These are phyloP conservation scores for Kodamaea ohmeri DNA, from an alignment of 1,139 yeast species.

Conservation along the genomic window DNA sequence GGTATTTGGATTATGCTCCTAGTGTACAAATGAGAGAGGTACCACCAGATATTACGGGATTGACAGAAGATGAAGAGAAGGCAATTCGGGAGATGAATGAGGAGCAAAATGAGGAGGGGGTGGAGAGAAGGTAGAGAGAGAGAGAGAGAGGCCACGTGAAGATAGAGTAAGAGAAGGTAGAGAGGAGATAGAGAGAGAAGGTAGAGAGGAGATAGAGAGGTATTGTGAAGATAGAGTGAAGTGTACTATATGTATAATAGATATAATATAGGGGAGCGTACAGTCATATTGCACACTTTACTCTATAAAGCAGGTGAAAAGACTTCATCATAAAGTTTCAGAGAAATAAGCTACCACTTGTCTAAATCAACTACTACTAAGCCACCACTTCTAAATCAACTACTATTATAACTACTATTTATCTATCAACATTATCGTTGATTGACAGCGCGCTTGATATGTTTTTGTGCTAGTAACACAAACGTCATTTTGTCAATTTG, in stretches of 20 bases:
- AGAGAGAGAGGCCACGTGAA: background rate
- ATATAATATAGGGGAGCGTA: too few species aligned
- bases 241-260: background rate
- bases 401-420: too few species aligned
- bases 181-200: background rate
- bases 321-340: too few species aligned
- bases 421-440: too few species aligned
- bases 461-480: too few species aligned
- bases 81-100: slow-evolving; percentile 48
- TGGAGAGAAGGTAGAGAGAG: background rate
- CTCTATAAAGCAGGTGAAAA: too few species aligned
- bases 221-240: background rate
- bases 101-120: slow-evolving; percentile 25
- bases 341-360: too few species aligned
- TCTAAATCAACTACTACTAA: too few species aligned
- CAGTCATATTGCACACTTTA: too few species aligned
- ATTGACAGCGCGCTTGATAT: too few species aligned
- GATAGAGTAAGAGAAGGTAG: background rate
- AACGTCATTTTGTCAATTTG: too few species aligned
- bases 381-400: too few species aligned
- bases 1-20: slow-evolving; percentile 88
- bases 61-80: slow-evolving; percentile 60
- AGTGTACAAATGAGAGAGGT: slow-evolving; percentile 88
- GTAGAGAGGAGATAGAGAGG: background rate
- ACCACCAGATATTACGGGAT: slow-evolving; percentile 79